Conservation (phyloP, 2,329 filamentous ascomycete genomes). For the Rutstroemia sp. region DNA sequence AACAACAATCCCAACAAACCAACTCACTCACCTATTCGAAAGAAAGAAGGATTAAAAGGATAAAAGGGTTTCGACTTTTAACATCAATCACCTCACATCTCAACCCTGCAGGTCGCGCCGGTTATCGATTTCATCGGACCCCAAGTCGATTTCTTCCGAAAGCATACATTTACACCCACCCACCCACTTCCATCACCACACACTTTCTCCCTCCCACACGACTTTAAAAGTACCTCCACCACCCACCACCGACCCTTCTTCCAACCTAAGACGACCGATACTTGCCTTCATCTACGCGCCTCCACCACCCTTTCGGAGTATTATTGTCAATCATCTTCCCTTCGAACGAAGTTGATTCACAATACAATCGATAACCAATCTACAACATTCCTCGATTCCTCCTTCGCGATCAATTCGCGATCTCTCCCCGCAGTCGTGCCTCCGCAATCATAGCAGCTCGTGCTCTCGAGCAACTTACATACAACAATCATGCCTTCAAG, state of each 20-base stretch:
- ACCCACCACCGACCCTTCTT: neutral
- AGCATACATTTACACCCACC: neutral
- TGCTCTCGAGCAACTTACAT: constrained; percentile 23
- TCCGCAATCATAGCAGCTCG: constrained; percentile 23
- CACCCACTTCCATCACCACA: neutral
- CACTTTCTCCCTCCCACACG: neutral
- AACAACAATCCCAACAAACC: too few relatives aligned
- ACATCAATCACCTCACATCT: neutral
- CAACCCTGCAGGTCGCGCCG: constrained; percentile 1
- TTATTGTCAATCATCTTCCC: neutral
- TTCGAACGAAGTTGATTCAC: neutral
- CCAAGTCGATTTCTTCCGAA: constrained; percentile 2
- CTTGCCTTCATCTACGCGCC: neutral
- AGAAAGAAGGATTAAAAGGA: neutral
- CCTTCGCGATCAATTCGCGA: constrained; percentile 26
- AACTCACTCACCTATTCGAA: neutral
- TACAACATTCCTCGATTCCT: constrained; percentile 1
- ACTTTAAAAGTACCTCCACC: neutral
- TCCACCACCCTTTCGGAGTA: neutral
- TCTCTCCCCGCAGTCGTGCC: constrained; percentile 23
- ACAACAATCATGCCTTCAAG: constrained; percentile 63
- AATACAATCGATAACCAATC: neutral
- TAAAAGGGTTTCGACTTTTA: neutral
- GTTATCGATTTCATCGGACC: constrained; percentile 1
- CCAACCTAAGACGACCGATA: neutral